Conservation (phyloP, 148 eudicot species). For the Nepenthes mirabilis region DNA sequence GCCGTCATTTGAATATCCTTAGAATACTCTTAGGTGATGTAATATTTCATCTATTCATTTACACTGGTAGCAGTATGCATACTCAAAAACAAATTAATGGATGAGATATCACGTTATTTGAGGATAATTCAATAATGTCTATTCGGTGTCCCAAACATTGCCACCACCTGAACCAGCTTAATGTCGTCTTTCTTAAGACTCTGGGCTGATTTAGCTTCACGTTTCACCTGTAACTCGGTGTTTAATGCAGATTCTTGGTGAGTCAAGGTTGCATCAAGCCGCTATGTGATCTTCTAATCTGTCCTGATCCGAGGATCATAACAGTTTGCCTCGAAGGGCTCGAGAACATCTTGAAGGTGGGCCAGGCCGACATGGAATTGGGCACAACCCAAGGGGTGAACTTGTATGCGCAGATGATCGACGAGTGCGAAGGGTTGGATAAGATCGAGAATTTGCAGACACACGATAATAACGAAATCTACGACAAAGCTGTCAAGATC, state of each 20-base stretch:
- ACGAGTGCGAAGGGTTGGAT: conserved; percentile 70
- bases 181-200: too few species aligned
- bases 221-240: too few species aligned
- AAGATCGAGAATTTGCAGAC: conserved; percentile 68
- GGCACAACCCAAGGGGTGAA: conserved; percentile 52
- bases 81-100: too few species aligned
- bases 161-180: too few species aligned
- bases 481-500: conserved; percentile 71
- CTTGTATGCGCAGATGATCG: conserved; percentile 55
- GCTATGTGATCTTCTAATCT: conserved; percentile 64
- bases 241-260: conserved; percentile 43
- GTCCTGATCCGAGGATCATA: conserved; percentile 74
- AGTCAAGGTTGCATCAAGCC: conserved; percentile 74
- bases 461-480: conserved; percentile 69
- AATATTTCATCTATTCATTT: too few species aligned
- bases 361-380: conserved; percentile 60
- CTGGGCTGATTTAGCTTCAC: too few species aligned
- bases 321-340: conserved; percentile 85
- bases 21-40: too few species aligned
- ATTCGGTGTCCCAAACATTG: too few species aligned
- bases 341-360: conserved; percentile 73
- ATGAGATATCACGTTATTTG: too few species aligned
- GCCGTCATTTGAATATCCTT: too few species aligned
- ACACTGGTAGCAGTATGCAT: too few species aligned
- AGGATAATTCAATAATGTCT: too few species aligned